Evolutionary conservation across 2,329 filamentous ascomycete genomes (phyloP).

Genomic region (Chaetothyriales sp.): DNA sequence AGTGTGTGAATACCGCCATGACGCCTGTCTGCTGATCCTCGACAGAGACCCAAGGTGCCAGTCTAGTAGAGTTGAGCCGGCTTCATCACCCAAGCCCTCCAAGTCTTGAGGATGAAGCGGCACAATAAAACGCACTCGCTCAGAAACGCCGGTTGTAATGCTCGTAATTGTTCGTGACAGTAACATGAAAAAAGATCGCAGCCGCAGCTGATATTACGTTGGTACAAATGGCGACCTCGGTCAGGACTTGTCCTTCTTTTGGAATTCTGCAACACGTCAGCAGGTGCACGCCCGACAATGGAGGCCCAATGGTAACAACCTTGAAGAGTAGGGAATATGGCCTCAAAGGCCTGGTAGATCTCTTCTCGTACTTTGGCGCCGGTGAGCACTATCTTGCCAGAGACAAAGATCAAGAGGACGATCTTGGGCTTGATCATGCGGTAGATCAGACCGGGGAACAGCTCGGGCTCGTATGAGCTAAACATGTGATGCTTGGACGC

Average conservation of each 20-base stretch:
- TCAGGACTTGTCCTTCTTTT: background rate
- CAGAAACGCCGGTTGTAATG: conserved; percentile 1
- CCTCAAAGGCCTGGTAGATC: conserved; percentile 91
- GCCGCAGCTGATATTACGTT: background rate
- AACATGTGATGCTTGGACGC: conserved; percentile 98
- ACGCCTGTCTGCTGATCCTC: background rate
- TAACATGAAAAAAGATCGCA: background rate
- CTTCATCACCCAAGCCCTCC: background rate
- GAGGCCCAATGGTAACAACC: conserved; percentile 10
- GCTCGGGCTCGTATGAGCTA: conserved; percentile 93
- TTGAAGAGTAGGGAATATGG: conserved; percentile 90
- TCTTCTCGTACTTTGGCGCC: conserved; percentile 96
- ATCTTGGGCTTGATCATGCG: conserved; percentile 99
- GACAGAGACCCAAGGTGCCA: background rate
- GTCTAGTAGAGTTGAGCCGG: background rate
- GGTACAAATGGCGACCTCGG: background rate
- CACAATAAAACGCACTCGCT: background rate
- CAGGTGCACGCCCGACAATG: conserved; percentile 7
- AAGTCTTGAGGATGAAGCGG: background rate
- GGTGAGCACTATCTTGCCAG: conserved; percentile 93
- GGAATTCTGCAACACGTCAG: conserved; percentile 1
- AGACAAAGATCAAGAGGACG: conserved; percentile 92
- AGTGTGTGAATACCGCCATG: background rate
- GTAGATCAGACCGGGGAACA: conserved; percentile 98
- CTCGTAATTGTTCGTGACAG: conserved; percentile 1